phyloP scores from a whole-genome alignment of 345 rosid species.

The Moricandia arvensis region DNA sequence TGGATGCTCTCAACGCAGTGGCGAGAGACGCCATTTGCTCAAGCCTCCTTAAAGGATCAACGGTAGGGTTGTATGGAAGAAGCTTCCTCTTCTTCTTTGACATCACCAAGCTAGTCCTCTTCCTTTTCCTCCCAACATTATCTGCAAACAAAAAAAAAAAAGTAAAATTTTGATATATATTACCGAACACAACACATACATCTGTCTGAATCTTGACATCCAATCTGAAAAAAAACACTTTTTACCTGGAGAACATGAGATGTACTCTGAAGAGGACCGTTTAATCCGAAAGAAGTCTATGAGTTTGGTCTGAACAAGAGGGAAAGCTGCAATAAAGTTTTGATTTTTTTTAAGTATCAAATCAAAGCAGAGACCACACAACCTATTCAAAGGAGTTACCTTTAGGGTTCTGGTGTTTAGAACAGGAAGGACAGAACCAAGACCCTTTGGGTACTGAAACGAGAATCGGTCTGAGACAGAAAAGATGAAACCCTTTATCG shows the following conservation, averaged over 20 bases:
- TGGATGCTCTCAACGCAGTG: conserved; percentile 66
- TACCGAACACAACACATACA: not conserved
- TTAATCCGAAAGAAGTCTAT: conserved; percentile 80
- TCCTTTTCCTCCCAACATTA: conserved; percentile 52
- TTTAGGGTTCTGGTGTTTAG: too few relatives aligned
- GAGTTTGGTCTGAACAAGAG: conserved; percentile 77
- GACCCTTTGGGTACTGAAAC: too few relatives aligned
- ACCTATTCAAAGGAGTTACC: not conserved
- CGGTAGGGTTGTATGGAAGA: conserved; percentile 61
- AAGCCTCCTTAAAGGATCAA: conserved; percentile 58
- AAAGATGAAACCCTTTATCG: too few relatives aligned
- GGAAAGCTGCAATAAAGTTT: conserved; percentile 52
- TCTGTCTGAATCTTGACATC: not conserved
- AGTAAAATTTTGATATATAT: not conserved
- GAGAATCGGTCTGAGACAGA: too few relatives aligned
- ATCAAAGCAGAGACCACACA: not conserved
- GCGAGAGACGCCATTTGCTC: conserved; percentile 94
- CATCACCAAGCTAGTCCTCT: conserved; percentile 51
- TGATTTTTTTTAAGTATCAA: not conserved
- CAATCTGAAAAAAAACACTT: not conserved
- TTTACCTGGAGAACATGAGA: conserved; percentile 44
- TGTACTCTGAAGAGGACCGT: conserved; percentile 34
- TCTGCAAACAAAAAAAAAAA: conserved; percentile 33
- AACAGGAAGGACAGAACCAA: too few relatives aligned
- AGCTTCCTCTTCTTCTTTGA: conserved; percentile 76